A percentile compares a stretch with the other conserved stretches of the same genome.
phyloP scores from a whole-genome alignment of 1,139 yeast genomes.

The Sugiyamaella japonica region DNA sequence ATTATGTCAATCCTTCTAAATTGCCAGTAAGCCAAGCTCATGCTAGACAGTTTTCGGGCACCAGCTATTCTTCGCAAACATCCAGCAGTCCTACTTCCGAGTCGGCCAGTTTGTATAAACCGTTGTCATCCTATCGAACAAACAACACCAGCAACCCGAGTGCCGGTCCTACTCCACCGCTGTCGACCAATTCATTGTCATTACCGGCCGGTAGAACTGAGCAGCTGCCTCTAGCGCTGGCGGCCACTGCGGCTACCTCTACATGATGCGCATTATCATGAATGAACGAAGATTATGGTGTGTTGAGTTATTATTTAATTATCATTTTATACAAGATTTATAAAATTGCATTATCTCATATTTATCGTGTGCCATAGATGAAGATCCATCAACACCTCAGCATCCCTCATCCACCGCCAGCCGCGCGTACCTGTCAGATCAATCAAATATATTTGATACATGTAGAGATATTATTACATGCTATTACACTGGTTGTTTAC shows the following conservation, averaged over 20 bases:
- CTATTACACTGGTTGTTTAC: too few species aligned
- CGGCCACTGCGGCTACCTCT: conserved; percentile 15
- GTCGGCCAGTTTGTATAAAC: background rate
- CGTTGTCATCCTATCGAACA: conserved; percentile 10
- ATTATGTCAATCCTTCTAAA: conserved; percentile 29
- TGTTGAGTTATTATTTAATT: background rate
- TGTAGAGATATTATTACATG: too few species aligned
- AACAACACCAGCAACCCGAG: background rate
- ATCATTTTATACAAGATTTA: conserved; percentile 2
- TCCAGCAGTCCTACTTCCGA: conserved; percentile 3
- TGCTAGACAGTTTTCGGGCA: conserved; percentile 15
- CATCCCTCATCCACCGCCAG: too few species aligned
- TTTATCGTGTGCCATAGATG: too few species aligned
- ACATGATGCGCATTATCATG: background rate
- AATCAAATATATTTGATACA: too few species aligned
- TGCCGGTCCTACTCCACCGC: conserved; percentile 6
- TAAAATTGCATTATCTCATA: background rate
- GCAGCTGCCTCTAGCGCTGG: conserved; percentile 30
- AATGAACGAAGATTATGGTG: background rate
- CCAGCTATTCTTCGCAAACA: conserved; percentile 10
- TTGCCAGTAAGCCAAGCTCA: conserved; percentile 19
- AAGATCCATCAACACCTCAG: too few species aligned
- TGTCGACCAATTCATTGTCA: conserved; percentile 22
- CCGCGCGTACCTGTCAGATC: too few species aligned
- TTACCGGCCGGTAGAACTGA: conserved; percentile 30